These are phyloP conservation scores for Cucurbita moschata DNA, from an alignment of 306 rosid genomes.

Conservation along the genomic window DNA sequence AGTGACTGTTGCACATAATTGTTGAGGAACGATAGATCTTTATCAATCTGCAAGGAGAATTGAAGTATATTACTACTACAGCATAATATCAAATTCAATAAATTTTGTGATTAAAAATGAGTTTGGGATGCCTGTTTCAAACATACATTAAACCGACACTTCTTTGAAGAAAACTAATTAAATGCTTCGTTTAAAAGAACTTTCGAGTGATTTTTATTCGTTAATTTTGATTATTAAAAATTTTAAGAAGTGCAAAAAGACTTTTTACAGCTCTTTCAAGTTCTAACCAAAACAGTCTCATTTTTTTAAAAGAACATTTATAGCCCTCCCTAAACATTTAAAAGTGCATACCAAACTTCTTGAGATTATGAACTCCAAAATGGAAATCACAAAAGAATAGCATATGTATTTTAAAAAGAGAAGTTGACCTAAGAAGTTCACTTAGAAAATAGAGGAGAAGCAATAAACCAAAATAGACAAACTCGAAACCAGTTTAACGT, in stretches of 20 bases:
- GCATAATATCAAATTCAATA: background rate
- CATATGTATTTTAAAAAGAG: background rate
- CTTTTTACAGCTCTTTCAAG: background rate
- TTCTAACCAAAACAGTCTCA: background rate
- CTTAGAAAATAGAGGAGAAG: background rate
- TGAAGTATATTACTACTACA: conserved; percentile 3
- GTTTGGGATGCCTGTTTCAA: background rate
- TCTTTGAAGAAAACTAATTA: background rate
- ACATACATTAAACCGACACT: background rate
- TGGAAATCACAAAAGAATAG: background rate
- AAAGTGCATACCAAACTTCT: background rate
- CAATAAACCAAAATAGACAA: background rate
- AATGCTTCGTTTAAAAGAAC: background rate
- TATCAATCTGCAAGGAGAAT: conserved; percentile 42
- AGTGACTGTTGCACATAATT: conserved; percentile 43
- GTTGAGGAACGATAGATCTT: conserved; percentile 53
- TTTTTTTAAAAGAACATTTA: background rate
- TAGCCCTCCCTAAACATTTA: background rate
- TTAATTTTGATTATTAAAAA: background rate
- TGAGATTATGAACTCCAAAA: background rate
- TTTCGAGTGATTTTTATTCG: background rate
- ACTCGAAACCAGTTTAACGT: background rate
- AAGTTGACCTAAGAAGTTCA: background rate
- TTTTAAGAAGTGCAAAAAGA: background rate
- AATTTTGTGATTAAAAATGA: background rate